A percentile compares a stretch with the other conserved stretches of the same genome.
Conservation (phyloP, 2,329 filamentous ascomycete genomes). For the Lachnellula willkommii region DNA sequence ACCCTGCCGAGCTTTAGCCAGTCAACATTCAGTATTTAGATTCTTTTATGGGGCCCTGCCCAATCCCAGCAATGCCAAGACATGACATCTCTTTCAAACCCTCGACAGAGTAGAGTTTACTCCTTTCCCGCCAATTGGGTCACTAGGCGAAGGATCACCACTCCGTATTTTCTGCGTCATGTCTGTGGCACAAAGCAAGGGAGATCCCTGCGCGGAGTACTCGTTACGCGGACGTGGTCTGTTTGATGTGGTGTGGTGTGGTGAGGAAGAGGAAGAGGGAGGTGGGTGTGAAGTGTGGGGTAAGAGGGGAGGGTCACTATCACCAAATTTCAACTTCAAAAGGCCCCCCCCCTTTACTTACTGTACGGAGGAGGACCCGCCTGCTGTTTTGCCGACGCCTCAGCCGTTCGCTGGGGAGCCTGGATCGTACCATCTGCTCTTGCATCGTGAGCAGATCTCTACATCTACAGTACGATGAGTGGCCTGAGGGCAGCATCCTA, state of each 20-base stretch:
- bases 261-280: background rate
- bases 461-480: no score
- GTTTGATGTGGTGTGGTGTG: background rate
- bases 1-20: background rate
- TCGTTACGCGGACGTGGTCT: background rate
- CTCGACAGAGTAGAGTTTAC: background rate
- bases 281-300: background rate
- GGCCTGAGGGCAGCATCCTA: no score
- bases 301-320: background rate
- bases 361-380: no score
- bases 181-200: background rate
- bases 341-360: no score
- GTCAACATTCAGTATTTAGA: background rate
- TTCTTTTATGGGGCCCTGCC: background rate
- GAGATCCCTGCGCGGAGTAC: background rate
- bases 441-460: background rate
- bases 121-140: background rate
- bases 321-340: no score
- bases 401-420: background rate
- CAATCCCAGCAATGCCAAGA: background rate
- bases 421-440: background rate
- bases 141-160: background rate
- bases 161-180: conserved; percentile 2
- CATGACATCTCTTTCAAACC: background rate
- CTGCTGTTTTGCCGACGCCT: background rate